Conservation (phyloP, 176 grass and related monocot genomes). For the Rhynchospora breviuscula region DNA sequence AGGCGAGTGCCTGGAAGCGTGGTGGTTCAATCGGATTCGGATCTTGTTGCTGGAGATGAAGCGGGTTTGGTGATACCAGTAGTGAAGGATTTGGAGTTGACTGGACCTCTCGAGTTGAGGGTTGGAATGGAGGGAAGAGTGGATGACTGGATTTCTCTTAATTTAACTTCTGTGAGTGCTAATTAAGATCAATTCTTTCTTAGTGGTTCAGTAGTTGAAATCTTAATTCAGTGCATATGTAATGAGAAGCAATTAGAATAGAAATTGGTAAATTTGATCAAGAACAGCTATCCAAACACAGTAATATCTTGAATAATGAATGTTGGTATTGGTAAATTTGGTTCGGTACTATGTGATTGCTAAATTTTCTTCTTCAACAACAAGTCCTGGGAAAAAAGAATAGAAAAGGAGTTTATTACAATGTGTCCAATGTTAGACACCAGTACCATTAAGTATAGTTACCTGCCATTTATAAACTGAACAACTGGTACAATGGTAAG, state of each 20-base stretch:
- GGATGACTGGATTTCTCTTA: slow-evolving; percentile 46
- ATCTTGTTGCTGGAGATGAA: slow-evolving; percentile 43
- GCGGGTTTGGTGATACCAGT: slow-evolving; percentile 18
- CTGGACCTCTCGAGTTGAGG: slow-evolving; percentile 63
- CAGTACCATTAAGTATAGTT: background rate
- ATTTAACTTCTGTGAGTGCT: slow-evolving; percentile 59
- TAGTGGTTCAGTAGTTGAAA: background rate
- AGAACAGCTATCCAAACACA: background rate
- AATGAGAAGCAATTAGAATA: background rate
- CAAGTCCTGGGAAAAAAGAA: background rate
- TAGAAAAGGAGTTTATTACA: background rate
- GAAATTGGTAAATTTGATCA: background rate
- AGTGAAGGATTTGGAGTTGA: slow-evolving; percentile 57
- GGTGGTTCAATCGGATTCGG: slow-evolving; percentile 49
- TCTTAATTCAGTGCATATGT: background rate
- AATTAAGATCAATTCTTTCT: background rate
- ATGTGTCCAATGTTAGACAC: background rate
- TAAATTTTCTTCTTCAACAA: background rate
- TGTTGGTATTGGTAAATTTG: background rate
- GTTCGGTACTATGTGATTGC: background rate
- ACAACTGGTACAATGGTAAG: background rate
- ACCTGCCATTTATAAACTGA: background rate
- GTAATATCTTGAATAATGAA: background rate
- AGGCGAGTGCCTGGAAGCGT: slow-evolving; percentile 14
- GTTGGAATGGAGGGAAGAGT: slow-evolving; percentile 28